Evolutionary conservation across 1,139 yeast genomes (phyloP).

Genomic region (Meyerozyma elateridarum): DNA sequence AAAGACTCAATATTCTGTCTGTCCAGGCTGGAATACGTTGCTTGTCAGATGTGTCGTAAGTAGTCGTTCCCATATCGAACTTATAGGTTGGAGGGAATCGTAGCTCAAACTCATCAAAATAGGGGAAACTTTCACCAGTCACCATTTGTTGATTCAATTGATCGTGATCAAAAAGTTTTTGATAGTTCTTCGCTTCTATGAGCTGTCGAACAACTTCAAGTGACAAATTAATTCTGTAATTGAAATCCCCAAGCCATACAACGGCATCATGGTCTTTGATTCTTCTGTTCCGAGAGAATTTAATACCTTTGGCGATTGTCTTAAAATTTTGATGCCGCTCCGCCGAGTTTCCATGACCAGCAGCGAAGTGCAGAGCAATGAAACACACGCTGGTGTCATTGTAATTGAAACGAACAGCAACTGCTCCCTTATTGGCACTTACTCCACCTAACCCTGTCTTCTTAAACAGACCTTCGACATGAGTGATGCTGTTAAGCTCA

Average conservation of each 20-base stretch:
- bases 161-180: slow-evolving; percentile 60
- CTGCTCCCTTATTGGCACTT: slow-evolving; percentile 94
- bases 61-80: slow-evolving; percentile 86
- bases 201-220: slow-evolving; percentile 59
- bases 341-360: slow-evolving; percentile 72
- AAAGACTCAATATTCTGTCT: slow-evolving; percentile 55
- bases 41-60: slow-evolving; percentile 63
- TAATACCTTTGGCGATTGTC: slow-evolving; percentile 56
- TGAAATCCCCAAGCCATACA: slow-evolving; percentile 93
- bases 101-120: slow-evolving; percentile 72
- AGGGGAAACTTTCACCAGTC: slow-evolving; percentile 59
- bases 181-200: slow-evolving; percentile 46
- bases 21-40: slow-evolving; percentile 98
- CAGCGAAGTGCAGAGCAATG: slow-evolving; percentile 75
- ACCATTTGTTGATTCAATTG: slow-evolving; percentile 73
- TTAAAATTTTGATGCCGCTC: slow-evolving; percentile 76
- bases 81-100: slow-evolving; percentile 88
- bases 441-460: slow-evolving; percentile 19
- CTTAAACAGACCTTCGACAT: slow-evolving; percentile 13
- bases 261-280: slow-evolving; percentile 75
- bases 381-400: slow-evolving; percentile 42
- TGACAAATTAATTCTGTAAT: slow-evolving; percentile 69
- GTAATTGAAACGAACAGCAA: slow-evolving; percentile 74
- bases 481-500: slow-evolving; percentile 9
- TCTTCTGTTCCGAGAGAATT: slow-evolving; percentile 46